These are phyloP conservation scores for Saposhnikovia divaricata DNA, from an alignment of 129 eudicot species.

Conservation along the genomic window DNA sequence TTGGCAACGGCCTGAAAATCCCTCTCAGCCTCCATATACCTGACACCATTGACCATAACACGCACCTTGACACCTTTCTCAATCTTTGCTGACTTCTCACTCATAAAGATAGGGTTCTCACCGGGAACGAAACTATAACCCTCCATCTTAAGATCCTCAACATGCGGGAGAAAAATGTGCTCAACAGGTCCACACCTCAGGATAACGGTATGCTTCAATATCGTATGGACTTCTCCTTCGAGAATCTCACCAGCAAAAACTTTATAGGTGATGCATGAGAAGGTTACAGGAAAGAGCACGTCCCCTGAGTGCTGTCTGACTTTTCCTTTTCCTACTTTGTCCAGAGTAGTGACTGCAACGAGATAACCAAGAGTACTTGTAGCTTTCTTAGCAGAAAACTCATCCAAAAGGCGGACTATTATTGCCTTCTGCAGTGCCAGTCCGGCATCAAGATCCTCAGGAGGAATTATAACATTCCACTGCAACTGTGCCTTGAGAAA, in stretches of 20 bases:
- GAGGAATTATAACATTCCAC: constrained; percentile 77
- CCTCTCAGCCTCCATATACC: constrained; percentile 57
- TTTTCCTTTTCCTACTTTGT: constrained; percentile 60
- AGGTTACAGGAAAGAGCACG: constrained; percentile 53
- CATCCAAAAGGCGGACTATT: constrained; percentile 50
- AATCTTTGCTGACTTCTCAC: constrained; percentile 38
- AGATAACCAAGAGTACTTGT: constrained; percentile 59
- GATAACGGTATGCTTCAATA: constrained; percentile 59
- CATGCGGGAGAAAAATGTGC: constrained; percentile 42
- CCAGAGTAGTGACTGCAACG: constrained; percentile 54
- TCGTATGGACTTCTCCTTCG: constrained; percentile 51
- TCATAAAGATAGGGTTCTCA: constrained; percentile 47
- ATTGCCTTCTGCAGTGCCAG: constrained; percentile 64
- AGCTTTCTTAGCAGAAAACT: constrained; percentile 60
- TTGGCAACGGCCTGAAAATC: constrained; percentile 61
- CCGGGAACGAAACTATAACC: constrained; percentile 51
- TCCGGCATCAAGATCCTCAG: constrained; percentile 48
- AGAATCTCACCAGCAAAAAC: constrained; percentile 47
- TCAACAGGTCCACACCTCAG: constrained; percentile 63
- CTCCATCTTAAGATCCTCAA: constrained; percentile 29
- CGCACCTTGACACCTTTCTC: constrained; percentile 51
- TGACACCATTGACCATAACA: constrained; percentile 41
- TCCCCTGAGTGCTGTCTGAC: constrained; percentile 62
- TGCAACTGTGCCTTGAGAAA: constrained; percentile 54
- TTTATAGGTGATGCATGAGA: constrained; percentile 66